Conservation (phyloP, 1,139 yeast species). For the Hyphopichia pseudoburtonii region DNA sequence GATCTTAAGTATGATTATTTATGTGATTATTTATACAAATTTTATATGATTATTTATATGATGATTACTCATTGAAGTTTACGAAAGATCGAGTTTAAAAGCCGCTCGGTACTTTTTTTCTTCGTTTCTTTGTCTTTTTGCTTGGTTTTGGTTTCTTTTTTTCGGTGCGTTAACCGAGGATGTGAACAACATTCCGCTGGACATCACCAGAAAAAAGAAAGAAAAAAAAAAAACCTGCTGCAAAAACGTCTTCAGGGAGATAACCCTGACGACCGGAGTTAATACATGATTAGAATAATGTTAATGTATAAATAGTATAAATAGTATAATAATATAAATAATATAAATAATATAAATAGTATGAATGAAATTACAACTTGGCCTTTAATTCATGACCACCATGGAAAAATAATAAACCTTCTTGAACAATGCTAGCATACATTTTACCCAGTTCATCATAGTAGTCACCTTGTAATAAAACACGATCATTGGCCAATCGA, state of each 20-base stretch:
- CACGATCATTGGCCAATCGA: constrained; percentile 40
- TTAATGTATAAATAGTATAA: not conserved
- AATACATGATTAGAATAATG: not conserved
- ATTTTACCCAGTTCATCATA: constrained; percentile 34
- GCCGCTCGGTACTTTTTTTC: not conserved
- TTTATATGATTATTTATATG: too few species aligned
- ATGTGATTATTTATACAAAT: too few species aligned
- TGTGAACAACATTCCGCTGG: too few species aligned
- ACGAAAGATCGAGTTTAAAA: too few species aligned
- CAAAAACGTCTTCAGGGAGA: too few species aligned
- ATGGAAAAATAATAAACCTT: constrained; percentile 39
- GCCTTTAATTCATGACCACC: constrained; percentile 28
- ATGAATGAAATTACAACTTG: constrained; percentile 21
- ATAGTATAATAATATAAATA: too few species aligned
- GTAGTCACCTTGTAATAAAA: constrained; percentile 34
- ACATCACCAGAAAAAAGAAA: too few species aligned
- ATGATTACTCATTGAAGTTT: too few species aligned
- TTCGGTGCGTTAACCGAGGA: not conserved
- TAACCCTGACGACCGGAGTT: too few species aligned
- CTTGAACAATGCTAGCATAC: constrained; percentile 44
- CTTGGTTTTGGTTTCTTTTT: not conserved
- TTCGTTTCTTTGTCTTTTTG: not conserved
- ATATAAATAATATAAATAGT: constrained; percentile 2
- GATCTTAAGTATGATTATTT: too few species aligned
- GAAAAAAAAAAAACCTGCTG: too few species aligned